Evolutionary conservation across 305 asterid species (phyloP), one percentile per base, ranked within the genome.

Genomic region (Rubia tinctorum): DNA sequence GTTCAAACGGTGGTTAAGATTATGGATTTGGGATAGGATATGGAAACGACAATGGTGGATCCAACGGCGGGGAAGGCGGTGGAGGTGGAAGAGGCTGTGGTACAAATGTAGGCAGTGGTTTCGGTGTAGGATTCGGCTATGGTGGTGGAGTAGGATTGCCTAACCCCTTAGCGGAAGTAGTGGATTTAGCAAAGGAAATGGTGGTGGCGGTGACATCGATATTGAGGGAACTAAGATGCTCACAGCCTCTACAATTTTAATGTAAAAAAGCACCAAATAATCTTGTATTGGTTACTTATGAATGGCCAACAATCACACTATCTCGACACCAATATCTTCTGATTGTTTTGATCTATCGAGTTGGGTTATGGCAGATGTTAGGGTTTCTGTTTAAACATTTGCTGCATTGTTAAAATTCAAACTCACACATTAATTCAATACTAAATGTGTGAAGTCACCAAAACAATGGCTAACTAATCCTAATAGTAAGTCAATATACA

Each of bases 131-230:
- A 8, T 66, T 66, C 3, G 69, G 69, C 2, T 66, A n/a, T 27
- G 69, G 69, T 18, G 51, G 69, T 7, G 69, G 69, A 39, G 53
- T 44, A 18, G 69, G 15, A 10, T 2, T 64, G 49, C 44, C 44
- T 0, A 43, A 43, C 14, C 68, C 69, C 13, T 39, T 64, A 49
- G 49, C 3, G 49, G 69, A 53, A 17, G 23, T 10, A 43, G 30
- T 1, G 40, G 70, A 27, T 0, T 61, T 18, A 68, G 71, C 0
- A 75, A 71, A 18, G 74, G 66, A 47, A 62, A 49, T 11, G 79
- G 79, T 6, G 61, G 56, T 7, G 43, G 64, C 2, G 79, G 75
- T 3, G 49, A 44, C 17, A 25, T 20, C 8, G 37, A 71, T 0
- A 6, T 67, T 56, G 78, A 43, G 60, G 68, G n/a, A 6, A 22